These are phyloP conservation scores for Termitomyces sp. DNA, from an alignment of 768 basidiomycete species.

Conservation along the genomic window DNA sequence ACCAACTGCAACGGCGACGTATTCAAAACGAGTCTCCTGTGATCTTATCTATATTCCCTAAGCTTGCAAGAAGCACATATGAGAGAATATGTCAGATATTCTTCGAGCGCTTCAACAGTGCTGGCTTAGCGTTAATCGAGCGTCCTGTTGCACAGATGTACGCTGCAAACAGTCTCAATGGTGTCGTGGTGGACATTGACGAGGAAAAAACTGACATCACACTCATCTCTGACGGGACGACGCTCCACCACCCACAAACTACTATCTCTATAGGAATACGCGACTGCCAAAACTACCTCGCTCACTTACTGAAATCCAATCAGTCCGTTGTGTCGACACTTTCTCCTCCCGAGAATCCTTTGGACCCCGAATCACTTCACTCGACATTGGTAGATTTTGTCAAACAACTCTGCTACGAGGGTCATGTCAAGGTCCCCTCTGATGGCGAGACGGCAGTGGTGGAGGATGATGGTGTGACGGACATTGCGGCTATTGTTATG, in stretches of 20 bases:
- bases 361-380: conserved; percentile 42
- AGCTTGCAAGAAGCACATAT: conserved; percentile 59
- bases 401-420: conserved; percentile 55
- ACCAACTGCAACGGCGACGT: conserved; percentile 66
- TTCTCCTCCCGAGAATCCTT: conserved; percentile 45
- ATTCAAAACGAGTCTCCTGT: conserved; percentile 86
- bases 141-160: conserved; percentile 84
- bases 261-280: conserved; percentile 60
- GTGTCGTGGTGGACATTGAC: conserved; percentile 80
- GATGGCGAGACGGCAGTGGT: conserved; percentile 60
- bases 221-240: conserved; percentile 70
- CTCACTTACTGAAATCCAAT: conserved; percentile 65
- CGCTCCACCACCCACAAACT: conserved; percentile 48
- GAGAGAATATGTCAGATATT: conserved; percentile 79
- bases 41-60: conserved; percentile 62
- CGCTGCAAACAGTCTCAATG: conserved; percentile 63
- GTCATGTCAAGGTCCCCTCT: conserved; percentile 67
- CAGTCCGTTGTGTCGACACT: conserved; percentile 54
- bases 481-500: conserved; percentile 86
- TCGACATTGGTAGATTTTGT: conserved; percentile 58
- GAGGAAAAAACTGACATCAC: conserved; percentile 71
- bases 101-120: conserved; percentile 90
- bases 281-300: conserved; percentile 74
- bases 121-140: conserved; percentile 75
- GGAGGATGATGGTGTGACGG: conserved; percentile 83